Evolutionary conservation across 495 filamentous ascomycete species (phyloP).

Genomic region (Podospora appendiculata): DNA sequence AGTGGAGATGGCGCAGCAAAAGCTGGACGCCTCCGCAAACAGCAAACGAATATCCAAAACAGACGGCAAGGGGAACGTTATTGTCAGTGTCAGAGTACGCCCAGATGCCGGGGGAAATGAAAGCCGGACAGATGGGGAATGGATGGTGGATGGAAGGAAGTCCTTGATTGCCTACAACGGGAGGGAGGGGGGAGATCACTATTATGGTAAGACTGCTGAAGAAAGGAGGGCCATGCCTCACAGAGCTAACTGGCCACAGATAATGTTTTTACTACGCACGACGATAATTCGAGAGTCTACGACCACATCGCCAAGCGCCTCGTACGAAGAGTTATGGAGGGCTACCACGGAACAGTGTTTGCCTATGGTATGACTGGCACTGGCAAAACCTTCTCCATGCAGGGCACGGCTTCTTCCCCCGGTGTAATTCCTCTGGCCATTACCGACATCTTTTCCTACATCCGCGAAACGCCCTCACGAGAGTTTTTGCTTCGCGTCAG

Average conservation of each 20-base stretch:
- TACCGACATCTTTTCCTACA: slow-evolving; percentile 98
- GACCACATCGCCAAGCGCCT: slow-evolving; percentile 89
- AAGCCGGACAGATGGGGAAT: slow-evolving; percentile 66
- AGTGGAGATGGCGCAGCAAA: slow-evolving; percentile 42
- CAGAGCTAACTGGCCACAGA: slow-evolving; percentile 44
- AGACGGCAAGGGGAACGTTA: slow-evolving; percentile 86
- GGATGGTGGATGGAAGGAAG: slow-evolving; percentile 82
- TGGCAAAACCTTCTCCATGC: slow-evolving; percentile 98
- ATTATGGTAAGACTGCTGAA: slow-evolving; percentile 60
- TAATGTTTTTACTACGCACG: slow-evolving; percentile 88
- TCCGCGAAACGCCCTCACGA: slow-evolving; percentile 88
- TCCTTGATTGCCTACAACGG: slow-evolving; percentile 77
- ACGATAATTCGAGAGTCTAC: slow-evolving; percentile 91
- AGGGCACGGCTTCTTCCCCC: slow-evolving; percentile 92
- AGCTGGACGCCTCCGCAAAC: slow-evolving; percentile 23
- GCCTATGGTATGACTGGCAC: slow-evolving; percentile 99
- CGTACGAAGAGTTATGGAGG: slow-evolving; percentile 96
- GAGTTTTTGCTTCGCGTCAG: slow-evolving; percentile 95
- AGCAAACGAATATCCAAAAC: slow-evolving; percentile 39
- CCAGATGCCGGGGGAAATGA: slow-evolving; percentile 65
- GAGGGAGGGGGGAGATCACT: slow-evolving; percentile 85
- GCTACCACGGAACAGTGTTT: slow-evolving; percentile 96
- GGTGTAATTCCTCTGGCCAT: slow-evolving; percentile 96
- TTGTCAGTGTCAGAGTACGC: slow-evolving; percentile 90
- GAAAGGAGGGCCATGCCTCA: neutral